A percentile compares a stretch with the other conserved stretches of the same genome.
These are phyloP conservation scores for Tetraselmis chui DNA, from an alignment of 139 green algal species.

Conservation along the genomic window DNA sequence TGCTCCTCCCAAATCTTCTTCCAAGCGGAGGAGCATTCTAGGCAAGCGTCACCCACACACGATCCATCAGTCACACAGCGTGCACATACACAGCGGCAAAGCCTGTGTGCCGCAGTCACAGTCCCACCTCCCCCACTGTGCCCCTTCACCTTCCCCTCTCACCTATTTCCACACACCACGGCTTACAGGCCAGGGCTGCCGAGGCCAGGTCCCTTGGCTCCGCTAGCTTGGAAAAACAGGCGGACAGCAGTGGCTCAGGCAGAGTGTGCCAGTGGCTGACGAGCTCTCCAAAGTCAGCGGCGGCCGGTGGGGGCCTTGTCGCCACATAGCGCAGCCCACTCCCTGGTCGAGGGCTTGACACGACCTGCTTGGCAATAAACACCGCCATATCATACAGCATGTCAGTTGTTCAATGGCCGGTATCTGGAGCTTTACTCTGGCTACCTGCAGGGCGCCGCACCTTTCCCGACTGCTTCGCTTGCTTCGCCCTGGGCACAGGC, in stretches of 20 bases:
- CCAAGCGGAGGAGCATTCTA: slow-evolving; percentile 4
- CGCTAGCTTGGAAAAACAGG: slow-evolving; percentile 4
- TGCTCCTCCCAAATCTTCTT: slow-evolving; percentile 14
- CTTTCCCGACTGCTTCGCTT: not conserved
- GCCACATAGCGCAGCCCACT: not conserved
- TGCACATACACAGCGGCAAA: not conserved
- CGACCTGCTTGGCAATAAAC: not conserved
- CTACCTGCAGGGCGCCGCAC: not conserved
- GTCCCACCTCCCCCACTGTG: no score
- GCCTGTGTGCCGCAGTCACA: not conserved
- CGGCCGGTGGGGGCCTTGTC: not conserved
- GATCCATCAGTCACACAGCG: no score
- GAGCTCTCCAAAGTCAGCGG: slow-evolving; percentile 3
- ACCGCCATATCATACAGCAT: not conserved
- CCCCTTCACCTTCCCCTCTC: not conserved
- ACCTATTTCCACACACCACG: slow-evolving; percentile 14
- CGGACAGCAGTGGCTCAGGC: not conserved
- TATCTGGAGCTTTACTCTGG: no score
- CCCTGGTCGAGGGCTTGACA: not conserved
- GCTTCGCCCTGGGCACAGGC: not conserved
- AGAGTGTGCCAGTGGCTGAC: not conserved
- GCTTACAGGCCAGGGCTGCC: slow-evolving; percentile 8
- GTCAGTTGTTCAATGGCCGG: no score
- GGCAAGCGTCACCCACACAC: not conserved
- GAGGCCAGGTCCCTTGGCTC: slow-evolving; percentile 11